Evolutionary conservation across 441 rosid species (phyloP).

Genomic region (Pelargonium hybrid): DNA sequence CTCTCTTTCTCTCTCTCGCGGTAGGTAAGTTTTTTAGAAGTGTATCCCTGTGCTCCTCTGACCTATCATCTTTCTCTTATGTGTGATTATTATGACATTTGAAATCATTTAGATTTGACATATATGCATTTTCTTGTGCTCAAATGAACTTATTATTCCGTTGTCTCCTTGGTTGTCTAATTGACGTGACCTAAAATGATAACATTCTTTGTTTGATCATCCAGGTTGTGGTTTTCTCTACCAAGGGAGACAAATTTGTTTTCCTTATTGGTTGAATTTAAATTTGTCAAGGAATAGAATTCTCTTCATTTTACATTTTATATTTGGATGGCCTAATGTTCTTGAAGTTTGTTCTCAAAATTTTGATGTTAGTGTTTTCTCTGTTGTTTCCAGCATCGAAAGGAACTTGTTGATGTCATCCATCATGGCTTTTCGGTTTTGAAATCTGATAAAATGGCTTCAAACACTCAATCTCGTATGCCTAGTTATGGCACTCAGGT

Average conservation of each 20-base stretch:
- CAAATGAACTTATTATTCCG: too few relatives aligned
- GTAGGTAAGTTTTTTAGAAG: neutral
- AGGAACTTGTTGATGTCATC: constrained; percentile 78
- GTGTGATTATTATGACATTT: too few relatives aligned
- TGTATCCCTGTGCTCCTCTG: too few relatives aligned
- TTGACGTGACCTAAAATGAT: too few relatives aligned
- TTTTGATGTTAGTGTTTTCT: constrained; percentile 10
- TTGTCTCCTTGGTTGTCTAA: too few relatives aligned
- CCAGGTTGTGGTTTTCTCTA: too few relatives aligned
- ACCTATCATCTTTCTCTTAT: too few relatives aligned
- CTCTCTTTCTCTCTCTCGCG: neutral
- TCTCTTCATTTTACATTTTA: neutral
- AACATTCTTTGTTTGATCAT: too few relatives aligned
- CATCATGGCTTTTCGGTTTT: constrained; percentile 57
- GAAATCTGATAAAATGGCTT: constrained; percentile 60
- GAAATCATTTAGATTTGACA: too few relatives aligned
- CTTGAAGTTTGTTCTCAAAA: neutral
- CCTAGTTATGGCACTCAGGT: constrained; percentile 98
- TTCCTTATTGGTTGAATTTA: too few relatives aligned
- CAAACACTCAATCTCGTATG: constrained; percentile 64
- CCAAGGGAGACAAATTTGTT: too few relatives aligned
- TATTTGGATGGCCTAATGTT: neutral
- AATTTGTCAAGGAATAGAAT: neutral
- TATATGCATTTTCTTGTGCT: too few relatives aligned
- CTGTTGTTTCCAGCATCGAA: constrained; percentile 59